These are phyloP conservation scores for Candida nemodendra DNA, from an alignment of 805 yeast species.

Conservation along the genomic window DNA sequence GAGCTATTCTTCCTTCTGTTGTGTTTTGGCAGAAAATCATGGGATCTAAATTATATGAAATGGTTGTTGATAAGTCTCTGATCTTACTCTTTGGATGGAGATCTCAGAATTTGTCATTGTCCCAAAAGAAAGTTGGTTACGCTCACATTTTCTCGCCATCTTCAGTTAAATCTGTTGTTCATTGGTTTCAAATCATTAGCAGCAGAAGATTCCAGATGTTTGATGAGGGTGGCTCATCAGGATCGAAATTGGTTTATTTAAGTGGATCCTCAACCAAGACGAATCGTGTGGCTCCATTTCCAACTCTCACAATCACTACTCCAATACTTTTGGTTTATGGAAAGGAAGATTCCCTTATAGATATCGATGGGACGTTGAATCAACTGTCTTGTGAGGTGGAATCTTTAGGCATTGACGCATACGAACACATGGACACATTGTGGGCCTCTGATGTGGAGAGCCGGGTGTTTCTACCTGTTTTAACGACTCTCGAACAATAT, in stretches of 20 bases:
- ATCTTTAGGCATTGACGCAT: slow-evolving; percentile 52
- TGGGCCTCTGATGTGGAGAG: slow-evolving; percentile 75
- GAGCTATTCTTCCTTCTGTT: slow-evolving; percentile 74
- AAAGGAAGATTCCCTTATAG: slow-evolving; percentile 77
- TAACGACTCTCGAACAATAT: slow-evolving; percentile 2
- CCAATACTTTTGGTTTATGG: slow-evolving; percentile 85
- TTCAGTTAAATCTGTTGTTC: slow-evolving; percentile 53
- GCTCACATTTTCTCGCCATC: slow-evolving; percentile 55
- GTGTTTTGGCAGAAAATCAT: slow-evolving; percentile 52
- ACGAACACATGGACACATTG: slow-evolving; percentile 86
- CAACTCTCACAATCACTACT: slow-evolving; percentile 63
- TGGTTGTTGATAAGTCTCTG: slow-evolving; percentile 45
- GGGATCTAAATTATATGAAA: slow-evolving; percentile 49
- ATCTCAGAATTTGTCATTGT: slow-evolving; percentile 39
- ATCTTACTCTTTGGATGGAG: slow-evolving; percentile 49
- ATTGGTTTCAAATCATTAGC: slow-evolving; percentile 48
- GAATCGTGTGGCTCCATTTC: slow-evolving; percentile 55
- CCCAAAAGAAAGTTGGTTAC: slow-evolving; percentile 47
- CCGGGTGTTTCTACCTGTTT: slow-evolving; percentile 35
- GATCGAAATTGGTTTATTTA: slow-evolving; percentile 29
- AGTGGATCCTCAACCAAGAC: slow-evolving; percentile 31
- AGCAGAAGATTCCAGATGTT: slow-evolving; percentile 52
- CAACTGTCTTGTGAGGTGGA: slow-evolving; percentile 55
- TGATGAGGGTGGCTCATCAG: slow-evolving; percentile 40
- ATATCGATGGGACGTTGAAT: slow-evolving; percentile 67